phyloP scores from a whole-genome alignment of 257 asterid genomes.

The Primulina huaijiensis region DNA sequence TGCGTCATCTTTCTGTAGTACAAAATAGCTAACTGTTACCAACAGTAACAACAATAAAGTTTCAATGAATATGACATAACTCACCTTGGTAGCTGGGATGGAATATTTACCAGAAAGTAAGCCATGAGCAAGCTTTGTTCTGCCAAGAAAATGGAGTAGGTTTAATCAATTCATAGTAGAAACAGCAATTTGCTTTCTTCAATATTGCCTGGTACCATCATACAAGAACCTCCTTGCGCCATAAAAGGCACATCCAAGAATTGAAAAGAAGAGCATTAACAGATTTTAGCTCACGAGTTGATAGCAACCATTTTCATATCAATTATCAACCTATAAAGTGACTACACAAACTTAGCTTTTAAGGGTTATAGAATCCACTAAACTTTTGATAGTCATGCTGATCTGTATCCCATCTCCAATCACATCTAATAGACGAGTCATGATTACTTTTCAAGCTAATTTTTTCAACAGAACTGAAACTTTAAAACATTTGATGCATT shows the following conservation, averaged over 20 bases:
- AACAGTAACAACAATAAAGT: conserved; percentile 16
- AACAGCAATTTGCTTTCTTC: conserved; percentile 20
- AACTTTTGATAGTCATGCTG: background rate
- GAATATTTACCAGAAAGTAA: conserved; percentile 95
- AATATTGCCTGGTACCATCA: conserved; percentile 14
- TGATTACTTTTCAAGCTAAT: background rate
- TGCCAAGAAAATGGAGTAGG: conserved; percentile 33
- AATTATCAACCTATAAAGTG: background rate
- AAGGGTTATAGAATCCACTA: background rate
- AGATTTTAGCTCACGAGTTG: background rate
- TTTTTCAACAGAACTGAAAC: background rate
- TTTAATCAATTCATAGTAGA: conserved; percentile 15
- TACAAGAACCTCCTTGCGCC: background rate
- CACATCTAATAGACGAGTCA: background rate
- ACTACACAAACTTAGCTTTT: too few species aligned
- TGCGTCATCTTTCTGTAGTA: conserved; percentile 43
- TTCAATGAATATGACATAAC: conserved; percentile 18
- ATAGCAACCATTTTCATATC: background rate
- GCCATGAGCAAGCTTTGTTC: conserved; percentile 94
- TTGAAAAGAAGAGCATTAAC: background rate
- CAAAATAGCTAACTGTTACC: conserved; percentile 18
- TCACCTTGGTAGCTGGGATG: conserved; percentile 65
- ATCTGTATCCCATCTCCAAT: background rate
- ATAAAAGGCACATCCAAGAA: background rate
- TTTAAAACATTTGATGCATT: background rate